Evolutionary conservation across 495 filamentous ascomycete genomes (phyloP).

Genomic region (Terfezia boudieri): DNA sequence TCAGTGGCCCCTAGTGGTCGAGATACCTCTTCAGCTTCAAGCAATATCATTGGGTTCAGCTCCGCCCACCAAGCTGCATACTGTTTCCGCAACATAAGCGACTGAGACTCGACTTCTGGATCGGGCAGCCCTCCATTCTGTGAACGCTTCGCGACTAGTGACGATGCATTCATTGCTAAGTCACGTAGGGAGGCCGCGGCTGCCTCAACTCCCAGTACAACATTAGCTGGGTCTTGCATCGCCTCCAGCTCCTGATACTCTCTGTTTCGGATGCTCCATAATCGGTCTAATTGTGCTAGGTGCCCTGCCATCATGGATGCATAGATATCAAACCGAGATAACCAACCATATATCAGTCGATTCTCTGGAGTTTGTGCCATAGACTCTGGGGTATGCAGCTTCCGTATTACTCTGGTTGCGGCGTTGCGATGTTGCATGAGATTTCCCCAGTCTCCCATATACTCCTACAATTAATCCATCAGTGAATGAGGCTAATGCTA

Average conservation of each 20-base stretch:
- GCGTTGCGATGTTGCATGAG: conserved; percentile 82
- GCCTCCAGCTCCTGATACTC: conserved; percentile 38
- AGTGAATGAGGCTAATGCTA: too few species aligned
- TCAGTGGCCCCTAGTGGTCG: conserved; percentile 21
- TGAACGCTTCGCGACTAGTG: conserved; percentile 49
- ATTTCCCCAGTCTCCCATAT: conserved; percentile 83
- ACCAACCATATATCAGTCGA: conserved; percentile 62
- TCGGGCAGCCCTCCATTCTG: conserved; percentile 33
- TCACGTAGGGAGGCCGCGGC: conserved; percentile 43
- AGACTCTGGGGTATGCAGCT: conserved; percentile 55
- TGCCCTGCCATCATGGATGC: conserved; percentile 62
- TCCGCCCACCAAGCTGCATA: conserved; percentile 11
- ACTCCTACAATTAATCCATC: conserved; percentile 38
- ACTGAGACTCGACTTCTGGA: conserved; percentile 32
- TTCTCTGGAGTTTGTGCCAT: conserved; percentile 45
- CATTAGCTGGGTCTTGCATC: conserved; percentile 35
- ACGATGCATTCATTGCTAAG: conserved; percentile 57
- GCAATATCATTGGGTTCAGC: conserved; percentile 11
- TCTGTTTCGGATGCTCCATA: conserved; percentile 54
- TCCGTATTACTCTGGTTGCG: conserved; percentile 55
- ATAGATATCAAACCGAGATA: conserved; percentile 70
- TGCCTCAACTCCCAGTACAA: conserved; percentile 42
- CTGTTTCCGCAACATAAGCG: conserved; percentile 5
- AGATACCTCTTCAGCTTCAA: conserved; percentile 8
- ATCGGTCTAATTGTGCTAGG: conserved; percentile 45